Evolutionary conservation across 345 rosid genomes (phyloP).

Genomic region (Hevea brasiliensis): DNA sequence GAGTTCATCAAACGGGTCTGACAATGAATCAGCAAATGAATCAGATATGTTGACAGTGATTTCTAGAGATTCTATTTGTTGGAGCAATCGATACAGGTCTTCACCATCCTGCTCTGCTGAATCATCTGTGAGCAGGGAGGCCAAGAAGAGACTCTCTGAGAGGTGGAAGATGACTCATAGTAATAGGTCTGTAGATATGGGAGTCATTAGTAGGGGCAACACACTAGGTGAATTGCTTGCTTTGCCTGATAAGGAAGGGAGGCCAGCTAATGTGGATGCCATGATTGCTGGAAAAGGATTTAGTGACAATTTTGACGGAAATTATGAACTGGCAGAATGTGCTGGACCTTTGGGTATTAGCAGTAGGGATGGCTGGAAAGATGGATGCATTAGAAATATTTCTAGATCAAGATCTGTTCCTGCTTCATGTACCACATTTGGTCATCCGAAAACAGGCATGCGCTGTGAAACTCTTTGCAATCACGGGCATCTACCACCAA

Average conservation of each 20-base stretch:
- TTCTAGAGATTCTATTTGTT: conserved; percentile 42
- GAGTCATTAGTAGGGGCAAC: conserved; percentile 51
- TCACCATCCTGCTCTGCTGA: conserved; percentile 51
- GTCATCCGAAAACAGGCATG: conserved; percentile 45
- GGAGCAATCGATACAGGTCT: conserved; percentile 41
- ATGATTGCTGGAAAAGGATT: conserved; percentile 33
- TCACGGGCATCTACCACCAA: conserved; percentile 49
- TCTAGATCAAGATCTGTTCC: conserved; percentile 79
- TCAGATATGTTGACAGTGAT: conserved; percentile 44
- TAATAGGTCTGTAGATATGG: conserved; percentile 48
- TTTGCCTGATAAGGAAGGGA: conserved; percentile 55
- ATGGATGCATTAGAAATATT: conserved; percentile 40
- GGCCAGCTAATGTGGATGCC: conserved; percentile 42
- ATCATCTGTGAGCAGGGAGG: conserved; percentile 82
- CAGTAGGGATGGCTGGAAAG: conserved; percentile 97
- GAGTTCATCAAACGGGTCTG: conserved; percentile 66
- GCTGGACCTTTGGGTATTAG: conserved; percentile 85
- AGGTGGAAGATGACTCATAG: conserved; percentile 84
- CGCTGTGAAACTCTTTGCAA: conserved; percentile 39
- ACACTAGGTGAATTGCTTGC: conserved; percentile 97
- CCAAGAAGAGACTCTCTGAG: conserved; percentile 87
- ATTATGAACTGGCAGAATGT: conserved; percentile 26
- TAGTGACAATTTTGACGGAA: conserved; percentile 28
- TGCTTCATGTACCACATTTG: conserved; percentile 43
- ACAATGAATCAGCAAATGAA: conserved; percentile 71